Evolutionary conservation across 257 asterid species (phyloP), one percentile per base, ranked within the genome.

Genomic region (Scutellaria baicalensis): DNA sequence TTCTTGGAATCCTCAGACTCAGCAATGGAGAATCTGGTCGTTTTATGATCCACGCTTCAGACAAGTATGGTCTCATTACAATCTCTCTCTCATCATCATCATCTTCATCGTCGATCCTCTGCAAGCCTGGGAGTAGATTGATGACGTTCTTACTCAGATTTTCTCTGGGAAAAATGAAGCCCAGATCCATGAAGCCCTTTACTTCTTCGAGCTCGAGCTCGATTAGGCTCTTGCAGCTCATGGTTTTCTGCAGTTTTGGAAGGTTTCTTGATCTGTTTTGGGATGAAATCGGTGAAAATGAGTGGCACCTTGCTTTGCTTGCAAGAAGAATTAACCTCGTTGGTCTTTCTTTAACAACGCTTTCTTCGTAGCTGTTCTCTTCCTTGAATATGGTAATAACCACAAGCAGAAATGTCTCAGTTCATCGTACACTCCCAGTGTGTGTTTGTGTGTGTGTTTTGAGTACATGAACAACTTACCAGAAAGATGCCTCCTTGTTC

Each of bases 151-250:
- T 76, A 68, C 63, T 73, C 60, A 84, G 7, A 31, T 73, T 75
- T 6, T 83, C 85, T 68, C 74, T 82, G 4, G 67, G 57, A 77
- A 89, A 89, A 60, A 11, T 62, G 77, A 89, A 89, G 3, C 96
- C 96, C 61, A 89, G 78, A 44, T 87, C 88, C 84, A 85, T 76
- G 78, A 85, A 87, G 0, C 96, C 95, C 72, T 86, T 80, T 11
- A 85, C 85, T 75, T 89, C 95, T 78, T 87, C 86, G 0, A 87
- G 85, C 12, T 89, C 93, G 9, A 89, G 89, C 59, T 85, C 95
- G 38, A 66, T 57, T n/a, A 81, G 47, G 66, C 83, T 83, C 74
- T 89, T 85, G 79, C 83, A 59, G 69, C 75, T 70, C 54, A 51
- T 20, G 62, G 75, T 68, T 70, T 82, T 88, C 71, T 72, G 66